phyloP scores from a whole-genome alignment of 805 yeast species.

The Spathaspora hagerdaliae region DNA sequence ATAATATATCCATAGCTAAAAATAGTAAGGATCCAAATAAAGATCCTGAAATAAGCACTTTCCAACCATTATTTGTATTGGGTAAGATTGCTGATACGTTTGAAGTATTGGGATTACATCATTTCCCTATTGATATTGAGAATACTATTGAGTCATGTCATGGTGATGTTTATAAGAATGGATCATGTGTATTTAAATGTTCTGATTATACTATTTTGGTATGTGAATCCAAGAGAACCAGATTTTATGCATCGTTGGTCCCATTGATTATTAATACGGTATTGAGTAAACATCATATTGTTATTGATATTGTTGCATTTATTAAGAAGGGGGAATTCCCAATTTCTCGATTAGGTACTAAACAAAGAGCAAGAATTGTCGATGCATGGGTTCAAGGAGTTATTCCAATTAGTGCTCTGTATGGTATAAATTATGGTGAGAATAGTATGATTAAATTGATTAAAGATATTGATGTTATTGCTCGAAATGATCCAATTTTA shows the following conservation, averaged over 20 bases:
- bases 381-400: slow-evolving; percentile 48
- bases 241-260: slow-evolving; percentile 65
- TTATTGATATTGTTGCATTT: slow-evolving; percentile 81
- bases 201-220: slow-evolving; percentile 76
- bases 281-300: slow-evolving; percentile 74
- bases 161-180: slow-evolving; percentile 54
- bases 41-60: slow-evolving; percentile 20
- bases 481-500: slow-evolving; percentile 35
- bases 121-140: slow-evolving; percentile 83
- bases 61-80: slow-evolving; percentile 79
- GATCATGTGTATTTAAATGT: slow-evolving; percentile 70
- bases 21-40: slow-evolving; percentile 26
- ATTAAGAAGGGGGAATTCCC: slow-evolving; percentile 62
- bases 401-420: slow-evolving; percentile 37
- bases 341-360: slow-evolving; percentile 65
- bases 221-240: slow-evolving; percentile 54
- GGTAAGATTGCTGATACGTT: slow-evolving; percentile 85
- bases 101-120: slow-evolving; percentile 87
- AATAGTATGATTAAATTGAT: slow-evolving; percentile 53
- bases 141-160: slow-evolving; percentile 44
- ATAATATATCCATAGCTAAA: slow-evolving; percentile 54
- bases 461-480: slow-evolving; percentile 48
- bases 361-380: slow-evolving; percentile 70
- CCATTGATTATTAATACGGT: slow-evolving; percentile 80
- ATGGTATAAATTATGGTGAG: slow-evolving; percentile 65